Evolutionary conservation across 2,329 filamentous ascomycete genomes (phyloP), one percentile per base, ranked within the genome.

Genomic region (Grosmannia clavigera): DNA sequence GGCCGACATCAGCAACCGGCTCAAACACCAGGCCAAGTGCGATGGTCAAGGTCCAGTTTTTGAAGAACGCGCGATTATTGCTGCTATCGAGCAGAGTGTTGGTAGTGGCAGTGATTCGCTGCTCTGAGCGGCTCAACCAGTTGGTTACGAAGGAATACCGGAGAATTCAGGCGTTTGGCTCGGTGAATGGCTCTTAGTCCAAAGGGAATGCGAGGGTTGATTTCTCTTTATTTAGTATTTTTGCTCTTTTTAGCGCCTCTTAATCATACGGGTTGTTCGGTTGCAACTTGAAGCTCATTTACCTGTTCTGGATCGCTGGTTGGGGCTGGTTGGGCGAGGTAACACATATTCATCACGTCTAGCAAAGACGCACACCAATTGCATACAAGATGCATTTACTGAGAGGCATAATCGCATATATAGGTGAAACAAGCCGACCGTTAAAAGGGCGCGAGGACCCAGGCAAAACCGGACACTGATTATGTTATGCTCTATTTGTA

Each of bases 11-110:
- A 91, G 87, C 70, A 87, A 94, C 68, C 78, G 84, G 14, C 75
- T 97, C 58, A 92, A 90, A 75, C 78, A 80, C 22, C 75, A 82
- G 67, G 88, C 90, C 22, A 83, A 85, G 67, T 96, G 91, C 70
- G 88, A 96, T 72, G 92, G 91, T 2, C 86, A 90, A 69, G 88
- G 92, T 0, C 92, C 92, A 2, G 91, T 94, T 50, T 96, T 96
- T 67, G 85, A 88, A 63, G 92, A 96, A 71, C 75, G 80, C 29
- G 82, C 83, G 53, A 86, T 97, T 19, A 72, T 84, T 52, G 76
- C 78, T 63, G 90, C 89, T 19, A 92, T 97, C 64, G 82, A 90
- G 70, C 81, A 87, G 67, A 92, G 90, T 68, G 85, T 88, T 35
- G 84, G 85, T 27, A 85, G 83, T 66, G 87, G 87, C 22, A 87